phyloP scores from a whole-genome alignment of 805 yeast species.

The Starmerella asiatica region DNA sequence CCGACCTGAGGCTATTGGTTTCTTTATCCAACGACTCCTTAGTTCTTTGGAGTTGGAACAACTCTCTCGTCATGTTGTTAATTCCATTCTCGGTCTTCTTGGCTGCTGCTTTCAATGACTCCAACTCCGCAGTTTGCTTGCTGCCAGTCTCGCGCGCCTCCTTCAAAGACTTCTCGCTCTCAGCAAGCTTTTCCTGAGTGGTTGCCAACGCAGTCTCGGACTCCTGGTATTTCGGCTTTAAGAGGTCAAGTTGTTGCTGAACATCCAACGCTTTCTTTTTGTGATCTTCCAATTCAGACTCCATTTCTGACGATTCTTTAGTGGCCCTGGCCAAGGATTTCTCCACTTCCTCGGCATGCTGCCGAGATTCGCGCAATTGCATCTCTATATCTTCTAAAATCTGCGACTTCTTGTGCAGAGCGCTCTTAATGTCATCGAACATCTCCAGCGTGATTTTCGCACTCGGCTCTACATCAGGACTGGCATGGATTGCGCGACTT shows the following conservation, averaged over 20 bases:
- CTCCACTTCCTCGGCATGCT: conserved; percentile 18
- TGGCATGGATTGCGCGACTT: conserved; percentile 54
- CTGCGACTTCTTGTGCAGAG: conserved; percentile 19
- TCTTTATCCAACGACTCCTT: conserved; percentile 31
- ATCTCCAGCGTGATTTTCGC: conserved; percentile 51
- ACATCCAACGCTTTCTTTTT: conserved; percentile 14
- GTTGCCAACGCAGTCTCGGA: conserved; percentile 1
- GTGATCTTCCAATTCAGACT: neutral
- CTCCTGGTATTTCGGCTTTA: conserved; percentile 3
- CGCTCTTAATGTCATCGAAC: conserved; percentile 29
- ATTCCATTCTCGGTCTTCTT: conserved; percentile 71
- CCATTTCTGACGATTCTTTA: conserved; percentile 17
- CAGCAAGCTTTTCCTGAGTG: neutral
- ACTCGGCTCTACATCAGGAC: conserved; percentile 61
- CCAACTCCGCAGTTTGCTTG: conserved; percentile 21
- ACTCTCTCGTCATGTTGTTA: conserved; percentile 77
- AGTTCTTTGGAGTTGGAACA: conserved; percentile 49
- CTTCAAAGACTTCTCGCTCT: neutral
- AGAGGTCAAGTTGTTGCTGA: neutral
- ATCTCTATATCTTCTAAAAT: conserved; percentile 21
- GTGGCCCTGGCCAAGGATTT: conserved; percentile 23
- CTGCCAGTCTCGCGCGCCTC: conserved; percentile 1
- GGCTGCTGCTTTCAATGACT: conserved; percentile 32
- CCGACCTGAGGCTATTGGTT: conserved; percentile 6
- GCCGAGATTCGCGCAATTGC: conserved; percentile 23